Base-by-base conservation (phyloP, 2,329 filamentous ascomycete genomes). In the Fusarium albosuccineum region DNA sequence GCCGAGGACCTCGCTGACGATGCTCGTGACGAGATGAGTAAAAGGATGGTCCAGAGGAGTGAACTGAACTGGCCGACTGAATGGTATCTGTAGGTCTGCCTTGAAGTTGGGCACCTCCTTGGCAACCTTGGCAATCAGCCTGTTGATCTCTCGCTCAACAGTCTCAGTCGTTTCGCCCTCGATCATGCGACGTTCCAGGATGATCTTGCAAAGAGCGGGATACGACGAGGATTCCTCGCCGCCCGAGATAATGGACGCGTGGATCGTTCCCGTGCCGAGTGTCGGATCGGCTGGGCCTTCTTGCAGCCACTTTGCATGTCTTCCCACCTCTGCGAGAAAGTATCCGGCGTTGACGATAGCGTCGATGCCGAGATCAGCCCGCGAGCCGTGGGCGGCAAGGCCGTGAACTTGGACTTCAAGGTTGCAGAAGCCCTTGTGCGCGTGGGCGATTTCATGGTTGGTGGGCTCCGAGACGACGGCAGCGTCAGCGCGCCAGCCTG, bases 171-270 rank as follows among this genome's bases (percentile, higher is more conserved):
- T 81, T 67, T 86, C 82, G 4, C 76, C 77, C 3, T 81, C 73
- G 0, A 87, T 67, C 0, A 83, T 86, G 8, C 85, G 80, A 6
- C 82, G 78, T 61, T 87, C 85, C 2, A 86, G 51, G 0, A 79
- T 80, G 16, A 87, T 74, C 1, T 76, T 83, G 71, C 84, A 86
- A n/a, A 74, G 73, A 0, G 78, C 81, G 0, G 84, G 83, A 51
- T 87, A 87, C 0, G 82, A 85, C 0, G 84, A 84, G 0, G 77
- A 74, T 51, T 87, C 85, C 55, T 86, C 82, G 1, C 85, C 84
- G 1, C 85, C 84, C 11, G 76, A 77, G 42, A 86, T 82, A 6
- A 83, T 62, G 0, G 82, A 82, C 5, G 82, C 83, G 46, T 87
- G 85, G 4, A 85, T 71, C 3, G 78, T 81, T 6, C 78, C 80